These are phyloP conservation scores for Sphaerulina populicola DNA, from an alignment of 2,329 filamentous ascomycete genomes.

Conservation along the genomic window DNA sequence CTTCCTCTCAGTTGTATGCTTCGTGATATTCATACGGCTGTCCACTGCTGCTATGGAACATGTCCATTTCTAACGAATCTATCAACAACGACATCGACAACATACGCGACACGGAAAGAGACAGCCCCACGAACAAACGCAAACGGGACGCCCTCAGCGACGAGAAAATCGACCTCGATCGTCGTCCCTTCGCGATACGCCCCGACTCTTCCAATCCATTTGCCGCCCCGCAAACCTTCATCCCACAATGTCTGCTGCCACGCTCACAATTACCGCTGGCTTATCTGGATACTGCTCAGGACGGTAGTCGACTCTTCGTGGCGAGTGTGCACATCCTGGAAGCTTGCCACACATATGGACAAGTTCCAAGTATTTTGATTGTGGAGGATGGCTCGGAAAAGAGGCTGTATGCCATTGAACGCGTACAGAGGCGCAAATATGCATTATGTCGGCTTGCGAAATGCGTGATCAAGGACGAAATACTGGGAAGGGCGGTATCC, in stretches of 20 bases:
- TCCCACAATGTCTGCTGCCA: constrained; percentile 43
- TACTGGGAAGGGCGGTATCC: constrained; percentile 35
- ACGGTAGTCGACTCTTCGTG: constrained; percentile 51
- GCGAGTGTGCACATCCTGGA: constrained; percentile 57
- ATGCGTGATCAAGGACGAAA: constrained; percentile 54
- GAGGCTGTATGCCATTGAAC: constrained; percentile 56
- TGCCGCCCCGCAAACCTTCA: constrained; percentile 23
- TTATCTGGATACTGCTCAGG: constrained; percentile 49
- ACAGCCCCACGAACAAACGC: constrained; percentile 13
- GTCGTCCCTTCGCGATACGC: constrained; percentile 24
- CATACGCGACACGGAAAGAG: background rate
- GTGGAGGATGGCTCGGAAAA: constrained; percentile 49
- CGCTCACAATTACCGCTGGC: constrained; percentile 55
- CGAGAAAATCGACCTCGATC: constrained; percentile 16
- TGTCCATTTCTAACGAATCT: constrained; percentile 17
- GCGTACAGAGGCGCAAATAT: constrained; percentile 54
- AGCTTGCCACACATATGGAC: constrained; percentile 45
- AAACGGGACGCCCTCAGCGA: constrained; percentile 14
- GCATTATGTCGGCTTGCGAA: constrained; percentile 58
- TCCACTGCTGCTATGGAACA: constrained; percentile 10
- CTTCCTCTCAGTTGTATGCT: constrained; percentile 7
- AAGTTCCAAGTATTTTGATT: constrained; percentile 49
- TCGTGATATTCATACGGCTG: constrained; percentile 16
- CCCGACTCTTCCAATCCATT: constrained; percentile 24
- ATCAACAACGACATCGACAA: background rate